Evolutionary conservation across 1,139 yeast genomes (phyloP).

Genomic region (Saccharomyces uvarum): DNA sequence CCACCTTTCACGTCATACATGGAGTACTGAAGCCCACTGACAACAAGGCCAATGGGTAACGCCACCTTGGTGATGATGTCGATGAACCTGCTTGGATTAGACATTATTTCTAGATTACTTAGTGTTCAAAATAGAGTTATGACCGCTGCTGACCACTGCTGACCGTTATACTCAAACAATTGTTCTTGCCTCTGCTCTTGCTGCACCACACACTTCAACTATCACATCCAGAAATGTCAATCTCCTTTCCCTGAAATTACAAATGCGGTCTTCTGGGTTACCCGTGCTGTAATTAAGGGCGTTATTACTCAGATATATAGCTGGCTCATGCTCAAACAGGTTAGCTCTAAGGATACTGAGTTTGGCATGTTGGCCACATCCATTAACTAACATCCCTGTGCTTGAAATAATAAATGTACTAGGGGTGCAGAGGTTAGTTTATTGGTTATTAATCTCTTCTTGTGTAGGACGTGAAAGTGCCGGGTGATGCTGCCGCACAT

Average conservation of each 20-base stretch:
- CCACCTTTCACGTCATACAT: conserved; percentile 95
- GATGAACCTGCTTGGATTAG: conserved; percentile 14
- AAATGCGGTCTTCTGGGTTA: not conserved
- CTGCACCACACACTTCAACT: not conserved
- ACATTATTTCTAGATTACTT: not conserved
- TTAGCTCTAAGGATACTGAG: not conserved
- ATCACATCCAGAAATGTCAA: not conserved
- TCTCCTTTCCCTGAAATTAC: not conserved
- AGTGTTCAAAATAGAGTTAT: not conserved
- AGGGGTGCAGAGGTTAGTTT: not conserved
- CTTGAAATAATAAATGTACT: not conserved
- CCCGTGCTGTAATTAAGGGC: not conserved
- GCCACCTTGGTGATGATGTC: conserved; percentile 41
- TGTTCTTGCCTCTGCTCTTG: not conserved
- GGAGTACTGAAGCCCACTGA: conserved; percentile 62
- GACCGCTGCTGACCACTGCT: not conserved
- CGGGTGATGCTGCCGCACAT: not conserved
- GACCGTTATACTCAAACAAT: not conserved
- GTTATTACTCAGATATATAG: not conserved
- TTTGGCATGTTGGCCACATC: not conserved
- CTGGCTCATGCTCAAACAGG: not conserved
- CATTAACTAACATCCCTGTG: not conserved
- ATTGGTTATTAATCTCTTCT: not conserved
- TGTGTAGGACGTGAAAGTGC: not conserved
- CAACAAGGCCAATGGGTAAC: conserved; percentile 60